A percentile compares a stretch with the other conserved stretches of the same genome.
Evolutionary conservation across 2,329 filamentous ascomycete species (phyloP).

Genomic region (Colletotrichum zoysiae): DNA sequence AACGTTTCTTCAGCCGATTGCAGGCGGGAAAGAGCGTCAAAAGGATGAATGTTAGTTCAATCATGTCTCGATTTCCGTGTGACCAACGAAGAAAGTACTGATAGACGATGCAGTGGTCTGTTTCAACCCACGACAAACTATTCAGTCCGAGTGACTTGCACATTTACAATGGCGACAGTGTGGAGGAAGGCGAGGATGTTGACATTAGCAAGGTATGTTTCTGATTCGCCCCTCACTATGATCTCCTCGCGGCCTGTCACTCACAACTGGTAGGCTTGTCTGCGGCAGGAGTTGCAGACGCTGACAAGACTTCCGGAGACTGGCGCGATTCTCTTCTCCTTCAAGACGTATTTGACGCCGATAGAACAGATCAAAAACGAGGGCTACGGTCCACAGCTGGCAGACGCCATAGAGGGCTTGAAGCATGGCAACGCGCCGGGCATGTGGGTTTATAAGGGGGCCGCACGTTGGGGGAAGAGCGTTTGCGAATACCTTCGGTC

Average conservation of each 20-base stretch:
- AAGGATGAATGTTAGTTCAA: conserved; percentile 61
- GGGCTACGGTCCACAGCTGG: conserved; percentile 59
- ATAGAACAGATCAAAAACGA: conserved; percentile 62
- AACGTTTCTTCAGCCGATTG: conserved; percentile 63
- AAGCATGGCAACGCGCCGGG: conserved; percentile 63
- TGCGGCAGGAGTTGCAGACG: conserved; percentile 65
- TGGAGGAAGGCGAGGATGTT: conserved; percentile 52
- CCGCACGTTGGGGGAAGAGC: conserved; percentile 60
- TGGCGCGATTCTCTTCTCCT: conserved; percentile 63
- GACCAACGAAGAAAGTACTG: background rate
- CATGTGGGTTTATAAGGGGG: conserved; percentile 67
- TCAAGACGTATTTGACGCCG: conserved; percentile 68
- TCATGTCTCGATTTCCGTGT: background rate
- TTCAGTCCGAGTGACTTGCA: conserved; percentile 57
- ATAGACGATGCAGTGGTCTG: conserved; percentile 57
- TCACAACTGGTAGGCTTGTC: conserved; percentile 47
- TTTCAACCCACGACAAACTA: conserved; percentile 59
- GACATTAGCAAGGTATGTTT: conserved; percentile 53
- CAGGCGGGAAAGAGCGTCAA: conserved; percentile 63
- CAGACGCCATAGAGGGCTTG: conserved; percentile 66
- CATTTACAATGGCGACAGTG: conserved; percentile 50
- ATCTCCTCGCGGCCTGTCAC: background rate
- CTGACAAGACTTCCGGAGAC: conserved; percentile 62
- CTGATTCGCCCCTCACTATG: background rate
- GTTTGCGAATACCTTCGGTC: conserved; percentile 61